Conservation (phyloP, 768 basidiomycete species). For the Hypholoma fasciculare region DNA sequence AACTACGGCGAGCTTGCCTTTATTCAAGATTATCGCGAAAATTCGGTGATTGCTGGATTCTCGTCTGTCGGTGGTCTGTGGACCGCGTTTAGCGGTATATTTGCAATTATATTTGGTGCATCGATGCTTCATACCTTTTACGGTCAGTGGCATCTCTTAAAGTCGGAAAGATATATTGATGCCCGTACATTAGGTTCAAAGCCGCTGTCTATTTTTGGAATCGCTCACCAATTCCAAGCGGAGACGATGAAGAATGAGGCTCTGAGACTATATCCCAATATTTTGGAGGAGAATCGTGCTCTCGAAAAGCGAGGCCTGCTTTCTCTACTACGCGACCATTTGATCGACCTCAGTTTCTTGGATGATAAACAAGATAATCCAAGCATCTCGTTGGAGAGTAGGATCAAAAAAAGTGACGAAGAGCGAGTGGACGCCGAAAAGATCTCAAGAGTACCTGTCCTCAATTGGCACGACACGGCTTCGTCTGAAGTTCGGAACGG, state of each 20-base stretch:
- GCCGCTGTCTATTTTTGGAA: not conserved
- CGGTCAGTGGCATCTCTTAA: constrained; percentile 2
- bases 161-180: not conserved
- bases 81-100: constrained; percentile 18
- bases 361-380: not conserved
- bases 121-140: constrained; percentile 16
- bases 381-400: not conserved
- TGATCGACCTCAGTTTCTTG: not conserved
- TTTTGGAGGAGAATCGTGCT: not conserved
- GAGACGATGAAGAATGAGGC: not conserved
- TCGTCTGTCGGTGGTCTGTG: constrained; percentile 23
- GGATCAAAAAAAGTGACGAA: not conserved
- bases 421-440: not conserved
- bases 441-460: too few species aligned
- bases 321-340: not conserved
- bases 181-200: not conserved
- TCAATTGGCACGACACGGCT: too few species aligned
- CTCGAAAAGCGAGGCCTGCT: not conserved
- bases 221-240: not conserved
- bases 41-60: constrained; percentile 18
- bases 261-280: not conserved
- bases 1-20: not conserved
- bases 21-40: constrained; percentile 18
- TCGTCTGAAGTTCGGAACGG: not conserved
- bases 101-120: constrained; percentile 21